Base-by-base conservation (phyloP, 768 basidiomycete genomes). In the Cytidiella melzeri region DNA sequence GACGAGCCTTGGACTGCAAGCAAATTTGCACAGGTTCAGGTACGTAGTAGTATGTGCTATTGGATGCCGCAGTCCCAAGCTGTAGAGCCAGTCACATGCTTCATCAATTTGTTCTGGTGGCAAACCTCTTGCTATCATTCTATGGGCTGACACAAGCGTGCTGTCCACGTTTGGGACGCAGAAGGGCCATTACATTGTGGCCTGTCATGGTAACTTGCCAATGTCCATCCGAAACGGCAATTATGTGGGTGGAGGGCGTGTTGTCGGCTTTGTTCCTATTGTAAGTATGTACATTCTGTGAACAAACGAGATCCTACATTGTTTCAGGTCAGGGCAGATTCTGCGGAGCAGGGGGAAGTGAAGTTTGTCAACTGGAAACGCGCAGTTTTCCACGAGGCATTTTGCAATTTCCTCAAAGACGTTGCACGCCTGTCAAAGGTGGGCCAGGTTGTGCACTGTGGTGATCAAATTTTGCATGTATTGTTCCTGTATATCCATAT, bases 251-350 rank as follows among this genome's bases (percentile, higher is more conserved):
- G 57, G 57, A 21, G 61, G 58, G 3, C 21, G 43, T 3, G 53
- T 63, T 20, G 61, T 63, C 0, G 55, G 61, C 5, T 63, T 61
- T 53, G 45, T 64, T 9, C 57, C 62, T 1, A 57, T 65, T 18
- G 55, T 65, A 51, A 47, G 34, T 58, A 18, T 21, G 9, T 41
- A 18, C 5, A n/a, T n/a, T n/a, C n/a, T n/a, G n/a, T n/a, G n/a
- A n/a, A n/a, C n/a, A n/a, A n/a, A n/a, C n/a, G n/a, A n/a, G n/a
- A n/a, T n/a, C n/a, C n/a, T n/a, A n/a, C n/a, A n/a, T n/a, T n/a
- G n/a, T n/a, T n/a, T n/a, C n/a, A n/a, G n/a, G n/a, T n/a, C n/a
- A n/a, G n/a, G n/a, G n/a, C n/a, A n/a, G n/a, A n/a, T n/a, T n/a
- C n/a, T n/a, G n/a, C n/a, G n/a, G n/a, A n/a, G n/a, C n/a, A n/a